These are phyloP conservation scores for Globisporangium camurandrum DNA, from an alignment of 352 stramenopile genomes.

Conservation along the genomic window DNA sequence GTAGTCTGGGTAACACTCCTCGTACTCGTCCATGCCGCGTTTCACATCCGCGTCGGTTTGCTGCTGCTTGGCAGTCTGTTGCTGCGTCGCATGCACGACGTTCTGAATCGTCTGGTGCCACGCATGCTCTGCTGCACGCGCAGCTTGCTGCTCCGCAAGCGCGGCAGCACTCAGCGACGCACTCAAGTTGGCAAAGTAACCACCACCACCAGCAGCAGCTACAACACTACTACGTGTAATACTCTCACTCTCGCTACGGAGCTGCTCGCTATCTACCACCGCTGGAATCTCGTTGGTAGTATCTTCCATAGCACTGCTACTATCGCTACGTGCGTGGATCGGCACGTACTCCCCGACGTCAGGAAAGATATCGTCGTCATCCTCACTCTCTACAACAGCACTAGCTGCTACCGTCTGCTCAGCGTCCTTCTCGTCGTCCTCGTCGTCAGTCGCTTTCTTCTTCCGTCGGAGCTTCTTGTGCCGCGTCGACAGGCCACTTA, in stretches of 20 bases:
- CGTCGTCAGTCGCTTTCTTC: constrained; percentile 13
- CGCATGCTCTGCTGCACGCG: constrained; percentile 31
- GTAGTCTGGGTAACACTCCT: constrained; percentile 46
- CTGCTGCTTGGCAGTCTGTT: constrained; percentile 29
- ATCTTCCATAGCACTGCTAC: no score
- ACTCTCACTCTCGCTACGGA: neutral
- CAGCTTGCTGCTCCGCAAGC: constrained; percentile 26
- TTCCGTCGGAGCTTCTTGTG: constrained; percentile 45
- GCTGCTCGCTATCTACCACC: neutral
- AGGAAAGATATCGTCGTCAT: constrained; percentile 71
- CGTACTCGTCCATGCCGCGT: constrained; percentile 45
- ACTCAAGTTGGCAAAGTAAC: constrained; percentile 68
- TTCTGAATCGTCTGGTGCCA: constrained; percentile 60
- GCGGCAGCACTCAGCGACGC: constrained; percentile 56
- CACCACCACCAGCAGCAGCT: no score
- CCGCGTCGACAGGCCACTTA: constrained; percentile 15
- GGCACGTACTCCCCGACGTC: constrained; percentile 67
- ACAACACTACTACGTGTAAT: neutral
- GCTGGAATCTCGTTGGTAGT: neutral
- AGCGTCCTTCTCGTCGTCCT: constrained; percentile 2
- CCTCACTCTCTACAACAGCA: constrained; percentile 29
- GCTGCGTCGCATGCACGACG: constrained; percentile 40
- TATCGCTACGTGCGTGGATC: constrained; percentile 36
- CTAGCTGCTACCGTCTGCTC: neutral
- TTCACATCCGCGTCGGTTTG: constrained; percentile 30